Evolutionary conservation across 1,139 yeast species (phyloP), one percentile per base, ranked within the genome.

Genomic region (Kodamaea plutei): DNA sequence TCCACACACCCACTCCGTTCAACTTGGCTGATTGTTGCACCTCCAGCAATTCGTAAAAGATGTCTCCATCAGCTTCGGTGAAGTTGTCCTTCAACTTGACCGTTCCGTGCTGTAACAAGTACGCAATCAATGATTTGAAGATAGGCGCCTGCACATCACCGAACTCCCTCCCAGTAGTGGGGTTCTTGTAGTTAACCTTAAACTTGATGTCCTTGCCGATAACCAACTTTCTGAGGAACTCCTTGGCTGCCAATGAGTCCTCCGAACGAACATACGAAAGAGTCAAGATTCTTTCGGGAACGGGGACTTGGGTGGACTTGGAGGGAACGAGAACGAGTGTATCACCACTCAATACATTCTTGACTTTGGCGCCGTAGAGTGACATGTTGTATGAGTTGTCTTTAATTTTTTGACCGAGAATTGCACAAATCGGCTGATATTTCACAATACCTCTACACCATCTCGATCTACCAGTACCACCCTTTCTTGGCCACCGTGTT

Each of bases 81-180:
- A 73, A 61, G 37, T 73, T 77, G 30, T 78, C 83, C 48, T 83
- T 73, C 39, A 82, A 64, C 47, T 75, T 76, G 39, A 73, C 88
- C 40, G 63, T 62, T 29, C 93, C 94, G 18, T 71, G 69, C 21
- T 62, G 64, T 35, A 83, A 61, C 39, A 74, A 61, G 44, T 75
- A 69, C 43, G 72, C 80, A 39, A 75, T 64, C 47, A 82, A 62
- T 18, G 87, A 79, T 25, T 59, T 49, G 56, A 80, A 78, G 26
- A 78, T 61, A 5, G 89, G 91, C 11, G 87, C 65, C 29, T 69
- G 68, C 12, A 80, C 55, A 49, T 84, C 89, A 23, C 93, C 94
- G 50, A 79, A 82, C 44, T 82, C 89, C 41, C 83, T 69, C 25
- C 76, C 79, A 4, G 64, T 52, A 35, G 62, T 48, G 10, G 72